These are phyloP conservation scores for Penicillium rolfsii DNA, from an alignment of 2,329 filamentous ascomycete genomes.

Conservation along the genomic window DNA sequence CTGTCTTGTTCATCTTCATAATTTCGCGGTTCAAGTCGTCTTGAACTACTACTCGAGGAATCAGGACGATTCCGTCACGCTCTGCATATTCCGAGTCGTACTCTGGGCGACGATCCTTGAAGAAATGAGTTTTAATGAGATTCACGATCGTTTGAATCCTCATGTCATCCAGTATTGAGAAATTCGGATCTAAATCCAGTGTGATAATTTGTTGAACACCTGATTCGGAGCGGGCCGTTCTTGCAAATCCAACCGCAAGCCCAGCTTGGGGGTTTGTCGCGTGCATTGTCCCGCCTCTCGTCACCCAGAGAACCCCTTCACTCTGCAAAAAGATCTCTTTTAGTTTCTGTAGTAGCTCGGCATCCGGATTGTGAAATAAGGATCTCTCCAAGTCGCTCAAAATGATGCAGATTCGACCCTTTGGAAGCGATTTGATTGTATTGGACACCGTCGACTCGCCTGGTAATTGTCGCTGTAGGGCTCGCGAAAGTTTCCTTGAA, in stretches of 20 bases:
- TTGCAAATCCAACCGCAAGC: conserved; percentile 29
- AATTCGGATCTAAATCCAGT: conserved; percentile 27
- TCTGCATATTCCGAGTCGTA: conserved; percentile 34
- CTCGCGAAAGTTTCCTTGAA: not conserved
- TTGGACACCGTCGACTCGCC: conserved; percentile 12
- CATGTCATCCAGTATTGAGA: conserved; percentile 6
- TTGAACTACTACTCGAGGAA: conserved; percentile 32
- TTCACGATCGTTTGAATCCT: conserved; percentile 16
- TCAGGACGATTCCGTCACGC: conserved; percentile 22
- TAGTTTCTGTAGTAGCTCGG: conserved; percentile 13
- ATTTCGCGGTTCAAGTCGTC: conserved; percentile 11
- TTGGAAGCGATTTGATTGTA: conserved; percentile 13
- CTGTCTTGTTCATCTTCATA: not conserved
- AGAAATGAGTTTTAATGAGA: conserved; percentile 20
- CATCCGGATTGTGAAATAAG: conserved; percentile 3
- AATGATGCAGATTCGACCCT: conserved; percentile 25
- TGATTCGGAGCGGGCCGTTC: conserved; percentile 34
- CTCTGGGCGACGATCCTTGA: not conserved
- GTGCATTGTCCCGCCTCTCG: conserved; percentile 21
- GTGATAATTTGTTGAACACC: conserved; percentile 29
- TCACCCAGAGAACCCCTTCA: conserved; percentile 30
- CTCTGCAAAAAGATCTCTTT: conserved; percentile 26
- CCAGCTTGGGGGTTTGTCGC: conserved; percentile 20
- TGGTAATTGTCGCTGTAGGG: not conserved
- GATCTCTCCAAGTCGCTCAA: conserved; percentile 17